Conservation (phyloP, 805 yeast genomes). For the Wickerhamiella nectarea region DNA sequence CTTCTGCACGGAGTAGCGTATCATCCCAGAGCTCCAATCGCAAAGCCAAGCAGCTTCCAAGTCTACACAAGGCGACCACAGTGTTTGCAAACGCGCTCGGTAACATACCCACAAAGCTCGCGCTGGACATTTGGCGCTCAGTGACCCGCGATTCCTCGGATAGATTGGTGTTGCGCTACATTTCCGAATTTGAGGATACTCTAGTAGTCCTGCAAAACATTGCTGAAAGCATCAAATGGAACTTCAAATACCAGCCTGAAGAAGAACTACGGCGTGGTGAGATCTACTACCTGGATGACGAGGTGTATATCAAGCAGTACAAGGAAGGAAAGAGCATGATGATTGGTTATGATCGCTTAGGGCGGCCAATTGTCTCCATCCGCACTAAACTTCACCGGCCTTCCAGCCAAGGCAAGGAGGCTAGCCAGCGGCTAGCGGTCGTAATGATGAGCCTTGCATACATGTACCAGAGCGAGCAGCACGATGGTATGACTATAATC, state of each 20-base stretch:
- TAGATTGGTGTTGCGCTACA: slow-evolving; percentile 55
- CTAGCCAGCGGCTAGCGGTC: slow-evolving; percentile 61
- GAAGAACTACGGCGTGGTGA: slow-evolving; percentile 1
- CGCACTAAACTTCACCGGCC: slow-evolving; percentile 67
- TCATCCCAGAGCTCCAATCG: neutral
- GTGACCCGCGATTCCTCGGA: slow-evolving; percentile 53
- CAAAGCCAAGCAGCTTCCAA: neutral
- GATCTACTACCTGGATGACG: neutral
- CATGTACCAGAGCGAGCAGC: slow-evolving; percentile 55
- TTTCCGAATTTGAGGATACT: slow-evolving; percentile 71
- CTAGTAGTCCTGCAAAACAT: slow-evolving; percentile 59
- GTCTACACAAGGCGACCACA: neutral
- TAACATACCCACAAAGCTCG: neutral
- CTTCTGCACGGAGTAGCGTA: neutral
- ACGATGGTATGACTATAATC: slow-evolving; percentile 66
- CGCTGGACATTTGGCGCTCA: slow-evolving; percentile 1
- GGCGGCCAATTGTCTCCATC: slow-evolving; percentile 69
- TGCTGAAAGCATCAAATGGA: slow-evolving; percentile 60
- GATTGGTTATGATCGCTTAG: slow-evolving; percentile 56
- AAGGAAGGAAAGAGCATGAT: slow-evolving; percentile 57
- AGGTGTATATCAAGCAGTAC: slow-evolving; percentile 33
- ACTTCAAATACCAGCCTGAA: slow-evolving; percentile 29
- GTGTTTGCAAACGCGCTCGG: neutral
- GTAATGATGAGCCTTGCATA: slow-evolving; percentile 71
- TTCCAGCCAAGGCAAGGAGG: slow-evolving; percentile 52